Evolutionary conservation across 345 rosid genomes (phyloP).

Genomic region (Gossypium mustelinum): DNA sequence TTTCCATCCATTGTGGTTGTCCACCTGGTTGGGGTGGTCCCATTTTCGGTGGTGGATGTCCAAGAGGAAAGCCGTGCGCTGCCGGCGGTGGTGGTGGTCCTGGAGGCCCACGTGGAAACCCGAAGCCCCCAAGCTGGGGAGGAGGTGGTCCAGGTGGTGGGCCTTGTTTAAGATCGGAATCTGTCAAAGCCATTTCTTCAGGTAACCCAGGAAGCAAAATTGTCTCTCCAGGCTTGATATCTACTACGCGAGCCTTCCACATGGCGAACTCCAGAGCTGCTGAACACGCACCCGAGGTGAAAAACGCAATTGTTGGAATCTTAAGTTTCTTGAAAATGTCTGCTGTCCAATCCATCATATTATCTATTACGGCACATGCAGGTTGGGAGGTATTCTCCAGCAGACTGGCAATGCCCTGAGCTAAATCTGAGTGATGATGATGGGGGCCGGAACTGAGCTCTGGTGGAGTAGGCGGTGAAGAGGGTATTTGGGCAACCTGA

Average conservation of each 20-base stretch:
- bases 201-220: conserved; percentile 38
- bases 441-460: background rate
- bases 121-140: background rate
- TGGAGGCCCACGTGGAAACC: background rate
- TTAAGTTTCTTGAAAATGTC: conserved; percentile 23
- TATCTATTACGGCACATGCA: conserved; percentile 38
- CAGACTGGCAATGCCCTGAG: conserved; percentile 6
- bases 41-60: background rate
- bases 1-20: conserved; percentile 39
- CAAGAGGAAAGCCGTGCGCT: background rate
- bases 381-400: conserved; percentile 13
- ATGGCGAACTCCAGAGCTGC: conserved; percentile 44
- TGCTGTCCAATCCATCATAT: conserved; percentile 37
- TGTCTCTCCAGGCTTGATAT: conserved; percentile 33
- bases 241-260: conserved; percentile 30
- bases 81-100: conserved; percentile 5
- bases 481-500: conserved; percentile 18
- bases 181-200: conserved; percentile 34
- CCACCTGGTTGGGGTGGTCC: conserved; percentile 39
- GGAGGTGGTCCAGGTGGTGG: conserved; percentile 20
- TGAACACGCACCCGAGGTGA: conserved; percentile 46
- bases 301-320: conserved; percentile 33
- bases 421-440: conserved; percentile 1
- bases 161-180: conserved; percentile 34
- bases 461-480: conserved; percentile 13